A percentile compares a stretch with the other conserved stretches of the same genome.
Evolutionary conservation across 148 eudicot species (phyloP).

Genomic region (Nyssa sinensis): DNA sequence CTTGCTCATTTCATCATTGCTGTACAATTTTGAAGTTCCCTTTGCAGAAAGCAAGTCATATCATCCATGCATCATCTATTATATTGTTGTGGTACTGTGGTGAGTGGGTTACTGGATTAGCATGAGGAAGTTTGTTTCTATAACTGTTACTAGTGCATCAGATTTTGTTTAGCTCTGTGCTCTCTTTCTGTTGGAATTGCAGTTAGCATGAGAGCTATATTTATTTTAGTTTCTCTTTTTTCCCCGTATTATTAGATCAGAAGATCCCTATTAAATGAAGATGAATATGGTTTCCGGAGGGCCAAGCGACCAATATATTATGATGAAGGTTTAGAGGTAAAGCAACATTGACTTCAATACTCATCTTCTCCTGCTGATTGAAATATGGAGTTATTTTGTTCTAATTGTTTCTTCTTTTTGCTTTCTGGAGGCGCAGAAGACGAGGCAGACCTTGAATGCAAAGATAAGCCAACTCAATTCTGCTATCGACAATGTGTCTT

Average conservation of each 20-base stretch:
- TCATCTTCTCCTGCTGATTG: background rate
- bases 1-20: background rate
- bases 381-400: constrained; percentile 5
- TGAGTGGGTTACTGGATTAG: background rate
- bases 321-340: constrained; percentile 84
- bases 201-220: background rate
- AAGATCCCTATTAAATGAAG: constrained; percentile 70
- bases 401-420: constrained; percentile 2
- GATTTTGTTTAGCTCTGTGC: background rate
- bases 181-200: background rate
- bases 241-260: constrained; percentile 45
- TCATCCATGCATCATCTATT: background rate
- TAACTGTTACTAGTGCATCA: background rate
- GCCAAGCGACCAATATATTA: constrained; percentile 70
- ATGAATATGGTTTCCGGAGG: constrained; percentile 76
- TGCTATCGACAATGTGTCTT: constrained; percentile 91
- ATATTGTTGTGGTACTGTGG: too few species aligned
- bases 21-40: background rate
- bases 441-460: constrained; percentile 63
- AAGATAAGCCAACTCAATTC: constrained; percentile 76
- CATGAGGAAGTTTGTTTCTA: background rate
- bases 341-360: background rate
- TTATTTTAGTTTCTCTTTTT: background rate
- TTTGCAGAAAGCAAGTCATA: background rate
- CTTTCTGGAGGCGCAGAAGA: constrained; percentile 48